phyloP scores from a whole-genome alignment of 2,329 filamentous ascomycete genomes.

The Cladosporium sp. region DNA sequence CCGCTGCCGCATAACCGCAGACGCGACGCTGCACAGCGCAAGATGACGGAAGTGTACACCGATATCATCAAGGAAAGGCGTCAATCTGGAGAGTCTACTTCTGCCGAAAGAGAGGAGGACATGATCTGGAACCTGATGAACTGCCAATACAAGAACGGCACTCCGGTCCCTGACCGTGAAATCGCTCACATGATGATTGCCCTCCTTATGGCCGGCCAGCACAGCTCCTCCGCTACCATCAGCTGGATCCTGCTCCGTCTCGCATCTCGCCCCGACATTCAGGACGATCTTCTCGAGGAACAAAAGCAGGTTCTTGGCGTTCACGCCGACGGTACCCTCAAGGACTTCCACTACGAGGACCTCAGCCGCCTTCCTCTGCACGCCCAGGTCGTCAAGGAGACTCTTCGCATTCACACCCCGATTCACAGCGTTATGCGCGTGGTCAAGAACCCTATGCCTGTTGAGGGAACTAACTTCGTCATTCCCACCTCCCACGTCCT shows the following conservation, averaged over 20 bases:
- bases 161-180: slow-evolving; percentile 73
- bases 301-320: slow-evolving; percentile 70
- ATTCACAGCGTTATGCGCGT: slow-evolving; percentile 95
- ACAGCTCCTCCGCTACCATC: slow-evolving; percentile 79
- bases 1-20: slow-evolving; percentile 84
- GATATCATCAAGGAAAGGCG: slow-evolving; percentile 74
- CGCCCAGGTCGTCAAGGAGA: slow-evolving; percentile 84
- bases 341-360: slow-evolving; percentile 70
- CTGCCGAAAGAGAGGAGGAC: slow-evolving; percentile 49
- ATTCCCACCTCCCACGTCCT: slow-evolving; percentile 78
- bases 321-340: slow-evolving; percentile 53
- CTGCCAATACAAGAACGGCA: slow-evolving; percentile 79
- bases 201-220: slow-evolving; percentile 85
- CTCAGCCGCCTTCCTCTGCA: slow-evolving; percentile 77
- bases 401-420: slow-evolving; percentile 82
- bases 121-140: slow-evolving; percentile 92
- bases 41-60: slow-evolving; percentile 77
- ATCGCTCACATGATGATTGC: slow-evolving; percentile 94
- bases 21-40: slow-evolving; percentile 74
- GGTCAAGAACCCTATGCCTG: slow-evolving; percentile 81
- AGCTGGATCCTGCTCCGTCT: slow-evolving; percentile 83
- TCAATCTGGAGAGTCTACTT: slow-evolving; percentile 43
- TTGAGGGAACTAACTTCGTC: slow-evolving; percentile 77
- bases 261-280: slow-evolving; percentile 69
- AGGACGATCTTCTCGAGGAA: slow-evolving; percentile 79